Evolutionary conservation across 768 basidiomycete genomes (phyloP).

Genomic region (Rhodotorula toruloides): DNA sequence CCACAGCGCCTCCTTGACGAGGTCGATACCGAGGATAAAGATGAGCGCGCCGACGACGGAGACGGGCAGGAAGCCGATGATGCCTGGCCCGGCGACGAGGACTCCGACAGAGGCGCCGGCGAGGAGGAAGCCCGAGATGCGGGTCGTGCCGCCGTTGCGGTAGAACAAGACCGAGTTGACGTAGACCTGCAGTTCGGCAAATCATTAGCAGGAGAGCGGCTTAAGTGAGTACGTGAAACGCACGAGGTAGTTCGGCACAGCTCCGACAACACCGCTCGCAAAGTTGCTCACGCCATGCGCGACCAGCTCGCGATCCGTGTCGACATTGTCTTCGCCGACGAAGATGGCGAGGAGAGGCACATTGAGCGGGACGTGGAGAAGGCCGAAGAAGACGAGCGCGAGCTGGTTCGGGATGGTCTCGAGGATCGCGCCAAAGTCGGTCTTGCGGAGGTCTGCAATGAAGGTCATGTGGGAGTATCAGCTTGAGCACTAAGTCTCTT

Average conservation of each 20-base stretch:
- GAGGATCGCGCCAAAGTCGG: conserved; percentile 65
- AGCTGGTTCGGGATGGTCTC: conserved; percentile 87
- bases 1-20: conserved; percentile 93
- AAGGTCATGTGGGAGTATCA: not conserved
- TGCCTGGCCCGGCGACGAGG: conserved; percentile 74
- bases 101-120: conserved; percentile 65
- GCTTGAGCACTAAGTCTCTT: not conserved
- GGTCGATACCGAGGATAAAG: conserved; percentile 87
- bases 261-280: not conserved
- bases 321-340: conserved; percentile 71
- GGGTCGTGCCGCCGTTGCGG: conserved; percentile 80
- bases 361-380: conserved; percentile 70
- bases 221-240: not conserved
- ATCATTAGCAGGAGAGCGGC: too few species aligned
- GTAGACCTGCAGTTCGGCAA: conserved; percentile 13
- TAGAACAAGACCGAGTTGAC: conserved; percentile 62
- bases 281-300: conserved; percentile 90
- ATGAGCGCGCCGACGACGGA: conserved; percentile 56
- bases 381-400: conserved; percentile 58
- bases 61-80: conserved; percentile 72
- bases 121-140: conserved; percentile 78
- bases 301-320: conserved; percentile 86
- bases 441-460: conserved; percentile 58
- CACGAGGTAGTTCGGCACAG: conserved; percentile 8
- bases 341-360: conserved; percentile 88